These are phyloP conservation scores for Tylopilus vinaceipallidus DNA, from an alignment of 768 basidiomycete genomes.

Conservation along the genomic window DNA sequence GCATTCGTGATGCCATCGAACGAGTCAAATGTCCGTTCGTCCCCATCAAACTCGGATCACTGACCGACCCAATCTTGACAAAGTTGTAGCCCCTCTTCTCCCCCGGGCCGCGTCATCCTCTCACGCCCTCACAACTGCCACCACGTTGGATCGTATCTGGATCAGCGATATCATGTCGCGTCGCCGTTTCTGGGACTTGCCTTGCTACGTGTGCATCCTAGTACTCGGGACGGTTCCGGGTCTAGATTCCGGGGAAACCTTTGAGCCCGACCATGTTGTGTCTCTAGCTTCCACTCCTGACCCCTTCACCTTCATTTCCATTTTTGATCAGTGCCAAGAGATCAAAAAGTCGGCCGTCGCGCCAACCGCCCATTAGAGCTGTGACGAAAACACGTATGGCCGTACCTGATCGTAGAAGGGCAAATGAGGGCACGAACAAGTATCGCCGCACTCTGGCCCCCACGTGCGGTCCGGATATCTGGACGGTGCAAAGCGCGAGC, in stretches of 20 bases:
- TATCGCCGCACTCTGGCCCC: not conserved
- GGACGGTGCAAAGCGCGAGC: too few relatives aligned
- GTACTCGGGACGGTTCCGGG: constrained; percentile 1
- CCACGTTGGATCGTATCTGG: not conserved
- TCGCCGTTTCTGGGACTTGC: too few relatives aligned
- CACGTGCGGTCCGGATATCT: too few relatives aligned
- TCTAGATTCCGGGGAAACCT: not conserved
- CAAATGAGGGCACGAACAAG: not conserved
- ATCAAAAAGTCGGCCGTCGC: not conserved
- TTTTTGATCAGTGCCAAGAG: not conserved
- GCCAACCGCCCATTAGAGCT: not conserved
- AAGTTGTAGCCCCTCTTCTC: too few relatives aligned
- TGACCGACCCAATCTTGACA: too few relatives aligned
- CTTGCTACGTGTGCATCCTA: too few relatives aligned
- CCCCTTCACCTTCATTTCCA: not conserved
- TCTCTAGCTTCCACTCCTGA: not conserved
- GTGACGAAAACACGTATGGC: not conserved
- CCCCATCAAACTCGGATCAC: not conserved
- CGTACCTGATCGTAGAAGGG: constrained; percentile 1
- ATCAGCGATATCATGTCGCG: too few relatives aligned
- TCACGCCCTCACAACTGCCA: constrained; percentile 12
- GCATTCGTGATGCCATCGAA: not conserved
- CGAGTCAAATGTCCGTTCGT: not conserved
- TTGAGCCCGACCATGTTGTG: too few relatives aligned
- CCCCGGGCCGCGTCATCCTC: too few relatives aligned